Evolutionary conservation across 129 eudicot genomes (phyloP).

Genomic region (Cynara cardunculus): DNA sequence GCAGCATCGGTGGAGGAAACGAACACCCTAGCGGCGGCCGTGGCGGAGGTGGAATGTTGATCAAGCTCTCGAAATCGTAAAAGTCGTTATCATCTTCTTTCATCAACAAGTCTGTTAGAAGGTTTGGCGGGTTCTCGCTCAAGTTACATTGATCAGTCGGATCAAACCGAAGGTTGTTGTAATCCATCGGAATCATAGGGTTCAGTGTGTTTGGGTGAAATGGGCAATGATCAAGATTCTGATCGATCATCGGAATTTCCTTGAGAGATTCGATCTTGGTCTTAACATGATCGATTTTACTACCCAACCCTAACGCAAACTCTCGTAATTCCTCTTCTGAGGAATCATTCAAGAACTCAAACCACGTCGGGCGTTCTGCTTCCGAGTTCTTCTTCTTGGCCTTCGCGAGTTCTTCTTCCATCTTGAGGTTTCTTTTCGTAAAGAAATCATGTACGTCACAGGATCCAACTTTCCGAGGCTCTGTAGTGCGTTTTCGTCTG

Average conservation of each 20-base stretch:
- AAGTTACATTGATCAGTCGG: too few relatives aligned
- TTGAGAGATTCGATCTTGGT: slow-evolving; percentile 16
- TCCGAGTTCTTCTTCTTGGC: slow-evolving; percentile 24
- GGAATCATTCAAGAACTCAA: slow-evolving; percentile 9
- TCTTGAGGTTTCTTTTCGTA: slow-evolving; percentile 24
- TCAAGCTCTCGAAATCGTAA: too few relatives aligned
- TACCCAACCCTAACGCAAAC: background rate
- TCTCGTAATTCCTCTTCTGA: slow-evolving; percentile 15
- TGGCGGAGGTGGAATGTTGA: too few relatives aligned
- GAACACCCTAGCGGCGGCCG: too few relatives aligned
- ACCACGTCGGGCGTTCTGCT: slow-evolving; percentile 21
- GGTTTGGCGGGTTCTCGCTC: background rate
- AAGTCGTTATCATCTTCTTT: too few relatives aligned
- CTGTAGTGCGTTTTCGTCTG: background rate
- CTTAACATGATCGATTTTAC: slow-evolving; percentile 15
- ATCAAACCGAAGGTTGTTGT: too few relatives aligned
- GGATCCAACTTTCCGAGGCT: background rate
- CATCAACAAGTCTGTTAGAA: background rate
- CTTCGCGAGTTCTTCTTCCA: slow-evolving; percentile 33
- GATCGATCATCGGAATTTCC: background rate
- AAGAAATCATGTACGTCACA: slow-evolving; percentile 23
- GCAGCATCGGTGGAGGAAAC: too few relatives aligned
- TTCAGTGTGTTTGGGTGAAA: background rate
- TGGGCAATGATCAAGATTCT: too few relatives aligned
- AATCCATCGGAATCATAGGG: background rate